Evolutionary conservation across 306 rosid species (phyloP), one percentile per base, ranked within the genome.

Genomic region (Carpinus fangiana): DNA sequence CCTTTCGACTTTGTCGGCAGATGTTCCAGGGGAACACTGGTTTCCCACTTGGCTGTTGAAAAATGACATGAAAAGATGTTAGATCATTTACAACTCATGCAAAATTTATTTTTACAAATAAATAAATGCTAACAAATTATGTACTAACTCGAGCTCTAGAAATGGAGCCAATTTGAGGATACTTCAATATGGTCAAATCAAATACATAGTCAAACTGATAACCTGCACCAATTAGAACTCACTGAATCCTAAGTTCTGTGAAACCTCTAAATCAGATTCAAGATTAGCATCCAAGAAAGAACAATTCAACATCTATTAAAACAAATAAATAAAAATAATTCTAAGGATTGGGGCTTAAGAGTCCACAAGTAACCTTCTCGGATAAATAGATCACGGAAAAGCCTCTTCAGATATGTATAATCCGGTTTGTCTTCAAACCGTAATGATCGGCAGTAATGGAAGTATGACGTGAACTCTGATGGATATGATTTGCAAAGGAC

Each of bases 401-500:
- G 99, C 88, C 93, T 90, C 86, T 95, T 95, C 78, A 93, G 90
- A 79, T 92, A 95, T 0, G 99, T 87, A 87, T 95, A 95, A 88
- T 95, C 97, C 59, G 99, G 99, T 81, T 92, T 92, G 86, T 95
- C 99, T 81, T 95, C 99, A 82, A 95, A 95, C 73, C 99, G 90
- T 84, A 95, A 81, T 0, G 99, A 81, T 38, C 98, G 98, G 81
- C 99, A 92, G 45, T 91, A 91, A 79, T 90, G 99, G 84, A 95
- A 95, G 88, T 90, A 95, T 7, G 99, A 95, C 12, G 98, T 90
- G 83, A 95, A 93, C 73, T 95, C 99, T 51, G 83, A 85, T 62
- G 96, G 97, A 88, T 87, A 84, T 18, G 97, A 87, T 88, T 91
- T 91, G 88, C 99, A 95, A 36, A 95, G 91, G 26, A 84, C 92